Base-by-base conservation (phyloP, 108 stramenopile species). In the Poteriospumella lacustris region DNA sequence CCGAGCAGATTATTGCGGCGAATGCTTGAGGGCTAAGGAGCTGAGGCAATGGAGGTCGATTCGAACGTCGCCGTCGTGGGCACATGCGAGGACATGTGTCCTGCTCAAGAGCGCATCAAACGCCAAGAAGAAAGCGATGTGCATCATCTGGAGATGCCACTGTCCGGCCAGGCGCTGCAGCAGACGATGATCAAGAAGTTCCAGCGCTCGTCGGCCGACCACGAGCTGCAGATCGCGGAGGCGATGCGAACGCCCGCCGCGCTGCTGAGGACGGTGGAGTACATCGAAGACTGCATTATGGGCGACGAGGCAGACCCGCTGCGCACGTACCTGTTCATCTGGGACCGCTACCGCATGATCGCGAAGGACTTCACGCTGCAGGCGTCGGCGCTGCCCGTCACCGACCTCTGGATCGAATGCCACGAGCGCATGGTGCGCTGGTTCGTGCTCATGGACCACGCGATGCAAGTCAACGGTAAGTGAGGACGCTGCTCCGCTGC, bases 171-270 rank as follows among this genome's bases (percentile, higher is more conserved):
- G 24, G 39, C 28, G 24, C 36, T 36, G 15, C 64, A 68, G 19
- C 40, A 56, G 28, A 73, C 70, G 15, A 73, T 73, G 70, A 73
- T 73, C 5, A 73, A 73, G 47, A 44, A 73, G 47, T 73, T 73
- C 31, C 70, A 73, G 31, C 12, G 47, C 15, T 52, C 44, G 5
- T 73, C 70, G 9, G 70, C 70, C 5, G 70, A 73, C 31, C 70
- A 73, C 42, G 47, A 26, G 15, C 41, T 73, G 70, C 44, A 19
- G 3, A 73, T 73, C 15, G n/a, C 70, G 24, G 29, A 73, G 43
- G 9, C 3, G 5, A 3, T 73, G 40, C 70, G 70, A n/a, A 73
- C 70, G 3, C 70, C 70, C 12, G 31, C 5, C 26, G 12, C 70
- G 9, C 24, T 73, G 15, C 36, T 73, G 31, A n/a, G 41, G 3